These are phyloP conservation scores for Lipomyces oligophaga DNA, from an alignment of 805 yeast genomes.

Conservation along the genomic window DNA sequence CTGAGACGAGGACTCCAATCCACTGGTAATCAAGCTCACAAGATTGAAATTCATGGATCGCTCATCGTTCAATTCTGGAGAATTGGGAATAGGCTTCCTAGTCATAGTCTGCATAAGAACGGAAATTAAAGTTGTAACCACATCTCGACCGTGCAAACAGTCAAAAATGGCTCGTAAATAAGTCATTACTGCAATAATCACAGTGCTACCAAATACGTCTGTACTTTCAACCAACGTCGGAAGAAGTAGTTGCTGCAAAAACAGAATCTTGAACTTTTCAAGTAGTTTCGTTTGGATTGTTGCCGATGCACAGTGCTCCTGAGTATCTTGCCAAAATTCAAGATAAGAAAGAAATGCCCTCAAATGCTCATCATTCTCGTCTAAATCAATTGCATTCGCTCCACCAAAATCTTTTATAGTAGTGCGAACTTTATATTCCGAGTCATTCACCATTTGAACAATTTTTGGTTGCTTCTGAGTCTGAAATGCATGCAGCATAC, in stretches of 20 bases:
- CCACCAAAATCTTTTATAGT: slow-evolving; percentile 5
- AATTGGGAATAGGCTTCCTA: not conserved
- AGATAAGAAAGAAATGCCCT: slow-evolving; percentile 30
- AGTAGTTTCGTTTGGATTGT: slow-evolving; percentile 21
- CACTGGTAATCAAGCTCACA: slow-evolving; percentile 19
- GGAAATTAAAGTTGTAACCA: slow-evolving; percentile 8
- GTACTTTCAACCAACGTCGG: slow-evolving; percentile 33
- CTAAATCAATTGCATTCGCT: slow-evolving; percentile 16
- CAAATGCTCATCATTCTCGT: slow-evolving; percentile 15
- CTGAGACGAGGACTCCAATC: slow-evolving; percentile 28
- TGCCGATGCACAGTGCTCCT: slow-evolving; percentile 27
- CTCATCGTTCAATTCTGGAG: not conserved
- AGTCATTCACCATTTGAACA: slow-evolving; percentile 25
- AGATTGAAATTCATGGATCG: slow-evolving; percentile 13
- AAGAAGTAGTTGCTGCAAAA: slow-evolving; percentile 32
- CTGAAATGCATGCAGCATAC: slow-evolving; percentile 23
- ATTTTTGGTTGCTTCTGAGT: slow-evolving; percentile 27
- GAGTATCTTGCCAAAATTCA: slow-evolving; percentile 35
- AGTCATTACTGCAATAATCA: slow-evolving; percentile 30
- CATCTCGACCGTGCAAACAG: slow-evolving; percentile 9
- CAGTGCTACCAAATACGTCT: slow-evolving; percentile 23
- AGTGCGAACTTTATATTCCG: slow-evolving; percentile 17
- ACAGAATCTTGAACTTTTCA: slow-evolving; percentile 32
- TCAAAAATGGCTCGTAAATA: slow-evolving; percentile 32
- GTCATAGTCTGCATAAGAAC: not conserved